Base-by-base conservation (phyloP, 192 early-diverging fungal species). In the Coemansia sp. region DNA sequence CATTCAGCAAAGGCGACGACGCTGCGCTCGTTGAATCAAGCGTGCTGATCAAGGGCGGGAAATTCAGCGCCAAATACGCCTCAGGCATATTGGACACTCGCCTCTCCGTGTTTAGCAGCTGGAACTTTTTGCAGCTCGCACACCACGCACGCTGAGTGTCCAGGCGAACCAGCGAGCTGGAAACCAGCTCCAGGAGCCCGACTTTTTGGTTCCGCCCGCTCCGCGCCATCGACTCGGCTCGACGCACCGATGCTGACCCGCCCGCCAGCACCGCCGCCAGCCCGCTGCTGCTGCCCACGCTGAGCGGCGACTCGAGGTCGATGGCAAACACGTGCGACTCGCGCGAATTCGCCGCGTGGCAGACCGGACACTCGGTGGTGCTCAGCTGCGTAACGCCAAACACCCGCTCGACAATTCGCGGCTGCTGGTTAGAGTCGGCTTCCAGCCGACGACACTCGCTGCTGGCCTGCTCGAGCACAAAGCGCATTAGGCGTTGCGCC, bases 391-490 rank as follows among this genome's bases (percentile, higher is more conserved):
- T 29, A 25, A 73, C 66, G n/a, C 79, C 79, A 38, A 82, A 51
- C 0, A 65, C 45, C 5, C 41, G 63, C 52, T 81, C 79, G 4
- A 73, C 70, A 5, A 62, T 47, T 5, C 29, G 19, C 5, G 49
- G 54, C 32, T 56, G 55, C 8, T 54, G 22, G 29, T 8, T 37
- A 12, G 23, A 56, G 4, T 56, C 63, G 15, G 21, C 5, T 1
- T 60, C 22, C 41, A 67, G 53, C 37, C 62, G 25, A 27, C 56
- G 29, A 70, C 86, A 86, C 47, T 95, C 94, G 43, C 83, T 86
- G 63, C 88, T 88, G 19, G 95, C 82, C 65, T 96, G 94, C 72
- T 97, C 95, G 52, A 97, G 79, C 25, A 98, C 83, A 67, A 98
- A 97, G 14, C 97, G 90, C 61, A 86, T 83, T 59, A 93, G 93